Evolutionary conservation across 2,329 filamentous ascomycete species (phyloP).

Genomic region (Beauveria pseudobassiana): DNA sequence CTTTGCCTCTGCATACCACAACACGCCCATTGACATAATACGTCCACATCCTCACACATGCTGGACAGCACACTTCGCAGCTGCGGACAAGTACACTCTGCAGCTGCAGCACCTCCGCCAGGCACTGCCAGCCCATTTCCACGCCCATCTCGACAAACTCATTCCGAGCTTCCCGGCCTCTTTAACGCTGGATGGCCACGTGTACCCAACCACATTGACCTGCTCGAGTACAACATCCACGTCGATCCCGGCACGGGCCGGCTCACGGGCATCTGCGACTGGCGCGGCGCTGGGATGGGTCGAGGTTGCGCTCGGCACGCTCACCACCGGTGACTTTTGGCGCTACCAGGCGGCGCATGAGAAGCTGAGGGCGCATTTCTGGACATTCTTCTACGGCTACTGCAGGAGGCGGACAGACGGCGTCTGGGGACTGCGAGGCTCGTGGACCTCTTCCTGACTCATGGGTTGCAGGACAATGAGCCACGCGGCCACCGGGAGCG

Average conservation of each 20-base stretch:
- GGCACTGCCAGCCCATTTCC: too few relatives aligned
- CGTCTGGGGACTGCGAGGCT: neutral
- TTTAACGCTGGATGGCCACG: slow-evolving; percentile 10
- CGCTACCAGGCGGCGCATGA: neutral
- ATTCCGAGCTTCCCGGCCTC: too few relatives aligned
- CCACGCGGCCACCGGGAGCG: neutral
- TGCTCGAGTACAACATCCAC: slow-evolving; percentile 24
- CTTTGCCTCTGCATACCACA: too few relatives aligned
- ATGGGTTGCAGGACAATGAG: neutral
- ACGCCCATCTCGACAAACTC: too few relatives aligned
- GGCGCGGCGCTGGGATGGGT: slow-evolving; percentile 21
- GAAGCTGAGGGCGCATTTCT: neutral
- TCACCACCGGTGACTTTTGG: neutral
- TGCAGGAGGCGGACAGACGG: neutral
- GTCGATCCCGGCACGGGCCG: slow-evolving; percentile 18
- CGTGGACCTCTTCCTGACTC: neutral
- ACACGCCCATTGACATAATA: too few relatives aligned
- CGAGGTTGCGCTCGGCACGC: slow-evolving; percentile 15
- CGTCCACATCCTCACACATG: too few relatives aligned
- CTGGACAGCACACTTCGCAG: too few relatives aligned
- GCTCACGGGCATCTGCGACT: slow-evolving; percentile 25
- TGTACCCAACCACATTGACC: slow-evolving; percentile 20
- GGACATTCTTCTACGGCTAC: neutral
- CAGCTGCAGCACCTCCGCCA: too few relatives aligned
- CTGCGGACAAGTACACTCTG: too few relatives aligned